Percentiles rank a stretch among this genome's conserved stretches.
These are phyloP conservation scores for Fusarium sp. DNA, from an alignment of 2,329 filamentous ascomycete species.

Conservation along the genomic window DNA sequence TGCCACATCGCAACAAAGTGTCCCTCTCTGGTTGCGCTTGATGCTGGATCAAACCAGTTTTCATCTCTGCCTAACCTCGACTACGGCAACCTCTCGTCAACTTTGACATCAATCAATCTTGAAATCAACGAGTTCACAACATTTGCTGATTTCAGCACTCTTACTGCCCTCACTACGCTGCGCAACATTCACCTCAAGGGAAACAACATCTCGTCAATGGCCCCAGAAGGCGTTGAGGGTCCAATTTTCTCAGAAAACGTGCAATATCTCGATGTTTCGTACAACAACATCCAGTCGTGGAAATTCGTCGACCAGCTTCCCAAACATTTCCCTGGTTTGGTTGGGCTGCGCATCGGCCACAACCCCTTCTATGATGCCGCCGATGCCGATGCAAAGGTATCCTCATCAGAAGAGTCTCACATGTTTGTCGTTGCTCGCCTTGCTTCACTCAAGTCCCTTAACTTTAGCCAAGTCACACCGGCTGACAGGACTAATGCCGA, in stretches of 20 bases:
- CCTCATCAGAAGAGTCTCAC: slow-evolving; percentile 81
- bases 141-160: slow-evolving; percentile 68
- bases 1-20: slow-evolving; percentile 68
- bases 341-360: slow-evolving; percentile 81
- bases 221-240: slow-evolving; percentile 41
- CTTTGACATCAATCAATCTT: slow-evolving; percentile 74
- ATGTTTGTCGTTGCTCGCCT: slow-evolving; percentile 89
- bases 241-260: slow-evolving; percentile 68
- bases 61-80: slow-evolving; percentile 61
- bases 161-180: slow-evolving; percentile 66
- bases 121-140: slow-evolving; percentile 78
- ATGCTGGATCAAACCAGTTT: slow-evolving; percentile 71
- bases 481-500: slow-evolving; percentile 89
- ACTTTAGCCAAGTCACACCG: slow-evolving; percentile 77
- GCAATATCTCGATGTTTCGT: slow-evolving; percentile 78
- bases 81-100: slow-evolving; percentile 59
- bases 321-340: slow-evolving; percentile 77
- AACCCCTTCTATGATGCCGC: slow-evolving; percentile 82
- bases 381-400: slow-evolving; percentile 57
- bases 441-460: slow-evolving; percentile 74
- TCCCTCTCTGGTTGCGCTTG: slow-evolving; percentile 62
- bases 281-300: slow-evolving; percentile 79
- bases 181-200: slow-evolving; percentile 79
- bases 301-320: slow-evolving; percentile 78
- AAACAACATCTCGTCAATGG: slow-evolving; percentile 72